A percentile compares a stretch with the other conserved stretches of the same genome.
Conservation (phyloP, 306 rosid genomes). For the Vigna unguiculata region DNA sequence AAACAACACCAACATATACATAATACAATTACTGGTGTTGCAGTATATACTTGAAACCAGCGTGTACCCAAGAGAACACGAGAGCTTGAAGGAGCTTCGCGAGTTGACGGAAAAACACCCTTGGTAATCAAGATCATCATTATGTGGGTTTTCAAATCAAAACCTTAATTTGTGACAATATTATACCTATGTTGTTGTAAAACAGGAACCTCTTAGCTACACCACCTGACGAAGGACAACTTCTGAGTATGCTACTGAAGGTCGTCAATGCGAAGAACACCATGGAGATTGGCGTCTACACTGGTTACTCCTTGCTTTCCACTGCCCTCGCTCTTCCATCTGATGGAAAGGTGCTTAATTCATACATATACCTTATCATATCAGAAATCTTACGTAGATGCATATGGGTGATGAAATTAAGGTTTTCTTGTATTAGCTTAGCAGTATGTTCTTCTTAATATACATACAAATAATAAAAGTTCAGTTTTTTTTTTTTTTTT, state of each 20-base stretch:
- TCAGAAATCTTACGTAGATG: too few species aligned
- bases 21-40: not conserved
- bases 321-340: constrained; percentile 88
- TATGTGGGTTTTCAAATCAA: not conserved
- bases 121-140: constrained; percentile 47
- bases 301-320: constrained; percentile 90
- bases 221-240: constrained; percentile 90
- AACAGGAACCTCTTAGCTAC: constrained; percentile 86
- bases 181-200: not conserved
- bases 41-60: constrained; percentile 86
- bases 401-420: not conserved
- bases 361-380: too few species aligned
- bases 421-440: too few species aligned
- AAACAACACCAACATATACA: not conserved
- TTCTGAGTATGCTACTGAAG: constrained; percentile 76
- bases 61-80: constrained; percentile 88
- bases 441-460: too few species aligned
- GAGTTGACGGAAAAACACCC: constrained; percentile 88
- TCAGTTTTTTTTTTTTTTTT: too few species aligned
- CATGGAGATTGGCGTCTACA: constrained; percentile 90
- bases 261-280: constrained; percentile 87
- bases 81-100: constrained; percentile 85
- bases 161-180: not conserved
- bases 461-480: too few species aligned
- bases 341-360: constrained; percentile 71